A percentile compares a stretch with the other conserved stretches of the same genome.
Conservation (phyloP, 257 asterid species). For the Prunella vulgaris region DNA sequence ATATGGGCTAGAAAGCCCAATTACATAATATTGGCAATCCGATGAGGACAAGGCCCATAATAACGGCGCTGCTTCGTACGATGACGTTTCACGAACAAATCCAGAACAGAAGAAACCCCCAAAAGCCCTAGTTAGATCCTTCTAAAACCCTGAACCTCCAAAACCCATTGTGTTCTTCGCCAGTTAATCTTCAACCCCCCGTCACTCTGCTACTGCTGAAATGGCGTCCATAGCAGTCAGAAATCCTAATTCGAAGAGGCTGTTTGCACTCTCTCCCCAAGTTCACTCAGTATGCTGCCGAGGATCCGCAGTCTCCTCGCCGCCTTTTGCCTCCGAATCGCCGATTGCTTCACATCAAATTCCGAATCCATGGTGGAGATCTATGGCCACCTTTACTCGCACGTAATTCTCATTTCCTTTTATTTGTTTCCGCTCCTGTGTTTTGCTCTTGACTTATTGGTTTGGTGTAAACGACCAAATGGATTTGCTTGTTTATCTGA, state of each 20-base stretch:
- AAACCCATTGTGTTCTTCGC: slow-evolving; percentile 7
- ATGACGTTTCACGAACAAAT: not conserved
- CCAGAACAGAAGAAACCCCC: slow-evolving; percentile 16
- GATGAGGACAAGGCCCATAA: slow-evolving; percentile 16
- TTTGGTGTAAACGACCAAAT: not conserved
- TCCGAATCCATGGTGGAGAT: slow-evolving; percentile 79
- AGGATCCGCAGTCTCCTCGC: slow-evolving; percentile 37
- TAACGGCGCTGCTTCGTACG: slow-evolving; percentile 1
- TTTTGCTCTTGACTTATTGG: not conserved
- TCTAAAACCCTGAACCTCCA: slow-evolving; percentile 38
- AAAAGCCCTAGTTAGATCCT: slow-evolving; percentile 28
- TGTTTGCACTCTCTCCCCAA: slow-evolving; percentile 32
- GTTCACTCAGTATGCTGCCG: slow-evolving; percentile 39
- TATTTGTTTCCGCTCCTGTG: not conserved
- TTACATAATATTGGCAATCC: not conserved
- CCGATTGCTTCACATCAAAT: slow-evolving; percentile 35
- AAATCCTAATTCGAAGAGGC: slow-evolving; percentile 35
- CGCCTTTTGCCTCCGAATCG: slow-evolving; percentile 38
- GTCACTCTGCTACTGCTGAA: slow-evolving; percentile 13
- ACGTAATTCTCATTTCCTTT: slow-evolving; percentile 40
- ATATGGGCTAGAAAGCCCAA: slow-evolving; percentile 14
- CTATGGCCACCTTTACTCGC: slow-evolving; percentile 96
- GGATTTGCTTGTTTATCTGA: not conserved
- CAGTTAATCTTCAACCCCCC: not conserved
- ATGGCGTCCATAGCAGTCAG: slow-evolving; percentile 44